phyloP scores from a whole-genome alignment of 495 filamentous ascomycete species.

The Platismatia glauca region DNA sequence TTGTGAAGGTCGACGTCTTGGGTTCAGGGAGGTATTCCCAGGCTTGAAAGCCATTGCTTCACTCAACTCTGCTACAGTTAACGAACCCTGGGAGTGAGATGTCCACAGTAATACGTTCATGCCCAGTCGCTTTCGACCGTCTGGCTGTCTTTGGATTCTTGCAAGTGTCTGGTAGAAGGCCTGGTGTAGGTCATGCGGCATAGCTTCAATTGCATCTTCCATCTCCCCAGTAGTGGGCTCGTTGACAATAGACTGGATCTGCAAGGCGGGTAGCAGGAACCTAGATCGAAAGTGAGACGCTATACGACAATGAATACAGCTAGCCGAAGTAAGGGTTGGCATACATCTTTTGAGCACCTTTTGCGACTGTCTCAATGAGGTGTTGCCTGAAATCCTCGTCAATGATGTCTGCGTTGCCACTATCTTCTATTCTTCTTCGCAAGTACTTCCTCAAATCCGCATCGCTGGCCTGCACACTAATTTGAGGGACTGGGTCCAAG shows the following conservation, averaged over 20 bases:
- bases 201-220: slow-evolving; percentile 11
- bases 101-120: slow-evolving; percentile 10
- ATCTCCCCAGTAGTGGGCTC: slow-evolving; percentile 17
- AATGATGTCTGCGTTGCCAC: neutral
- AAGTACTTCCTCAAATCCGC: slow-evolving; percentile 10
- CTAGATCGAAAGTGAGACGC: neutral
- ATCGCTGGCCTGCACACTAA: slow-evolving; percentile 8
- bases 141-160: slow-evolving; percentile 11
- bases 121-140: slow-evolving; percentile 6
- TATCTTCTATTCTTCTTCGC: slow-evolving; percentile 6
- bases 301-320: neutral
- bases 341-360: slow-evolving; percentile 12
- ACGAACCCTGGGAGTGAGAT: slow-evolving; percentile 8
- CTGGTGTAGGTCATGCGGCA: slow-evolving; percentile 8
- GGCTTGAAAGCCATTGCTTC: slow-evolving; percentile 12
- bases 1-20: neutral
- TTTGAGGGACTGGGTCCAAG: neutral
- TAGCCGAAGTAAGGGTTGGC: neutral
- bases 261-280: slow-evolving; percentile 17
- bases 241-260: slow-evolving; percentile 12
- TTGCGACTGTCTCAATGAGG: slow-evolving; percentile 7
- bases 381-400: slow-evolving; percentile 5
- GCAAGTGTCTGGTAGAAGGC: slow-evolving; percentile 13
- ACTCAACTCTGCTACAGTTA: slow-evolving; percentile 9
- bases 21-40: neutral